Conservation (phyloP, 257 asterid genomes). For the Solanum raphanifolium region DNA sequence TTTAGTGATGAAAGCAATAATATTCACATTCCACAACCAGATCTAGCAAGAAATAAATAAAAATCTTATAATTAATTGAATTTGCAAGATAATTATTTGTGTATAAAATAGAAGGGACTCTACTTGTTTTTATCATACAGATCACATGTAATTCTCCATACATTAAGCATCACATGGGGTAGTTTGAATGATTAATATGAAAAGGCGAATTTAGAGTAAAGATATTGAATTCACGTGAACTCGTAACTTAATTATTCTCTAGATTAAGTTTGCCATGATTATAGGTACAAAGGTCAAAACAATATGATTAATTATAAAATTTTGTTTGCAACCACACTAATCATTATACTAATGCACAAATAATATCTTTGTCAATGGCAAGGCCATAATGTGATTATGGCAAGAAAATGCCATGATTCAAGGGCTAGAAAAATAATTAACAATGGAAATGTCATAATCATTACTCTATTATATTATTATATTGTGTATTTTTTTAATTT, state of each 20-base stretch:
- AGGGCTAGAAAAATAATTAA: not conserved
- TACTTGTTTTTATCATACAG: not conserved
- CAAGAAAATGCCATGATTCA: not conserved
- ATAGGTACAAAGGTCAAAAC: not conserved
- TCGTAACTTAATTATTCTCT: not conserved
- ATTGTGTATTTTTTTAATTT: not conserved
- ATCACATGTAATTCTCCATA: not conserved
- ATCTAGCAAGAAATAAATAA: not conserved
- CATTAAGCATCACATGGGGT: not conserved
- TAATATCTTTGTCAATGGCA: not conserved
- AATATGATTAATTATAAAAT: not conserved
- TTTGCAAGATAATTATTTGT: not conserved
- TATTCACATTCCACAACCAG: not conserved
- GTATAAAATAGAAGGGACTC: not conserved
- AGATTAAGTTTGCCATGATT: not conserved
- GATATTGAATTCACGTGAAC: fast-evolving
- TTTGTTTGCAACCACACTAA: not conserved
- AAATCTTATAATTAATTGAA: not conserved
- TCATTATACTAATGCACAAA: not conserved
- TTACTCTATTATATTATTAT: not conserved
- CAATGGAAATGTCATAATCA: not conserved
- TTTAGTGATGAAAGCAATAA: not conserved
- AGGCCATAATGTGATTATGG: not conserved
- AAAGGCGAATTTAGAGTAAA: not conserved
- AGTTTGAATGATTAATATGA: not conserved